Percentiles rank a stretch among this genome's conserved stretches.
Conservation (phyloP, 148 eudicot species). For the Gaultheria prostrata region DNA sequence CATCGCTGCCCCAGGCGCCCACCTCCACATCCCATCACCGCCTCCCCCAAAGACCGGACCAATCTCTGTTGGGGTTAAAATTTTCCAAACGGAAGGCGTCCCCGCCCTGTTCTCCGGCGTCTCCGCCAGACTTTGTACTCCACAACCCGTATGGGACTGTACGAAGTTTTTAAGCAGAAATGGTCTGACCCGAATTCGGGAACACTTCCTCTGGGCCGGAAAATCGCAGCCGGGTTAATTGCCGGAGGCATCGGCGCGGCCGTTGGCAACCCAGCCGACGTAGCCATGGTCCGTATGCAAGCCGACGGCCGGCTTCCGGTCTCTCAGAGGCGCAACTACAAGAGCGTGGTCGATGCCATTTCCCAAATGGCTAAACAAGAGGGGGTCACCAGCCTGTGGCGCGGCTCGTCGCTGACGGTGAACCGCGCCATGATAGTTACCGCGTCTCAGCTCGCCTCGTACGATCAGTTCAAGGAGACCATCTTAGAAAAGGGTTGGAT, state of each 20-base stretch:
- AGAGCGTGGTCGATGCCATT: constrained; percentile 37
- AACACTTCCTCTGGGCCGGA: constrained; percentile 27
- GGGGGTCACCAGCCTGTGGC: constrained; percentile 50
- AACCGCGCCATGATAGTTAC: constrained; percentile 38
- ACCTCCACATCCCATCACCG: constrained; percentile 5
- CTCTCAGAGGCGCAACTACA: constrained; percentile 39
- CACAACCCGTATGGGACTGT: constrained; percentile 59
- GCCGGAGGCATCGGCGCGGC: constrained; percentile 56
- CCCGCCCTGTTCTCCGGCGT: constrained; percentile 48
- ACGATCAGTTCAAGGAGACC: not conserved
- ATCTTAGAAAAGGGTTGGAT: not conserved
- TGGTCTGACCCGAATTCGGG: constrained; percentile 37
- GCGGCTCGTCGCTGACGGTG: constrained; percentile 54
- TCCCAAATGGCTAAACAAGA: constrained; percentile 34
- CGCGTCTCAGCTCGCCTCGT: not conserved
- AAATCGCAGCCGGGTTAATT: constrained; percentile 46
- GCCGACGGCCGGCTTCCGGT: constrained; percentile 57
- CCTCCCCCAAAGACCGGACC: constrained; percentile 31
- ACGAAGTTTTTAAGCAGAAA: constrained; percentile 41
- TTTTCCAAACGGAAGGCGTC: constrained; percentile 41
- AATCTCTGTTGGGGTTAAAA: constrained; percentile 35
- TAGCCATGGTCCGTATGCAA: constrained; percentile 60
- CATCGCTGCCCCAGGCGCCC: not conserved
- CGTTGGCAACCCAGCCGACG: constrained; percentile 57
- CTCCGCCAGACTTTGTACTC: constrained; percentile 53